phyloP scores from a whole-genome alignment of 345 rosid species.

The Garcia nutans region DNA sequence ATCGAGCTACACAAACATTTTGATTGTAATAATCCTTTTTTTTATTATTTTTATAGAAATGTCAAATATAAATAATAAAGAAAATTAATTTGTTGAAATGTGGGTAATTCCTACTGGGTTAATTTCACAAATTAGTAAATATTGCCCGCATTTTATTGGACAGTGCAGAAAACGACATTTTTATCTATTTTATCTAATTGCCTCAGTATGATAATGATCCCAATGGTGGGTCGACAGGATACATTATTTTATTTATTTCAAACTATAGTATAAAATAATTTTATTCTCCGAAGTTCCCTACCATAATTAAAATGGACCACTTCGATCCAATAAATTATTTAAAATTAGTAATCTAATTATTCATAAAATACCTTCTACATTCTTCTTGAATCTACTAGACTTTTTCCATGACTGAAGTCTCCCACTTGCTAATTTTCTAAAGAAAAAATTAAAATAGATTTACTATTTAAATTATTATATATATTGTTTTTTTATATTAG shows the following conservation, averaged over 20 bases:
- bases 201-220: not conserved
- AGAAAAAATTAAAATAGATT: too few species aligned
- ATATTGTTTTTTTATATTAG: too few species aligned
- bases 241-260: not conserved
- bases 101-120: too few species aligned
- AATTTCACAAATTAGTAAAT: too few species aligned
- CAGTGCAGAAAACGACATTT: not conserved
- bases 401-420: not conserved
- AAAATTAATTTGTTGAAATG: too few species aligned
- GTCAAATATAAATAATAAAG: too few species aligned
- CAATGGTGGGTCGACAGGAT: not conserved
- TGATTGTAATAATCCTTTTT: too few species aligned
- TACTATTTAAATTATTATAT: too few species aligned
- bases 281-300: not conserved
- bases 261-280: not conserved
- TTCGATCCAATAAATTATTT: not conserved
- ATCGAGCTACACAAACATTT: too few species aligned
- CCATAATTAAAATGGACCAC: not conserved
- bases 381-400: conserved; percentile 21
- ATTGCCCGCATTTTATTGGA: not conserved
- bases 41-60: too few species aligned
- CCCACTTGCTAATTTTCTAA: too few species aligned
- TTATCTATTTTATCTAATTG: not conserved
- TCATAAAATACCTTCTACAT: conserved; percentile 3
- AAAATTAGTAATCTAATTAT: not conserved